Evolutionary conservation across 129 eudicot genomes (phyloP), one percentile per base, ranked within the genome.

Genomic region (Sambucus nigra): DNA sequence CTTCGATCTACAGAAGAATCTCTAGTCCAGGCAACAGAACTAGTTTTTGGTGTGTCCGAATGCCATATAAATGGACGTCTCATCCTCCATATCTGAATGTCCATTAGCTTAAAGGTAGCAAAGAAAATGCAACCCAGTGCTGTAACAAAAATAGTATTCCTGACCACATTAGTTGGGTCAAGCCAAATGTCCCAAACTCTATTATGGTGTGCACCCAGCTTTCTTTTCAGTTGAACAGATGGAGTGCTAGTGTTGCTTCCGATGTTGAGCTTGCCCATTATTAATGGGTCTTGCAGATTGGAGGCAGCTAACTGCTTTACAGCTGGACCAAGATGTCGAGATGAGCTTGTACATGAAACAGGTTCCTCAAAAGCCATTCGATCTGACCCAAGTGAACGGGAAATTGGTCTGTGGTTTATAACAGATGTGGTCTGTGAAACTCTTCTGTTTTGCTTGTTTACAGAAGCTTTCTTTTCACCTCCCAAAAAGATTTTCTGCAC

Each of bases 291-390:
- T 33, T 63, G 89, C 68, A 79, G 61, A 67, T 82, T 73, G 14
- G 86, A 58, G 53, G 83, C 73, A 65, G 95, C 64, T 72, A 86
- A 74, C 76, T 74, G 86, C 77, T 82, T 76, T 17, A 72, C 95
- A 47, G 84, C 76, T 56, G 80, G 62, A 65, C 89, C 94, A 17
- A 79, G 80, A 62, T 72, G 83, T 35, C 62, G 69, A 25, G 92
- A 78, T 48, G 83, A 65, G 53, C 66, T 72, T 40, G 51, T 50
- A 46, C 33, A 18, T 5, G 75, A 68, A 70, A 70, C 49, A 28
- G 73, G 75, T 57, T 72, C 81, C 17, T 81, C 88, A 55, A 25
- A 64, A 49, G 72, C 63, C 67, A 70, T 78, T 55, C 66, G 76
- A 51, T 78, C 76, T 12, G 75, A 66, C 62, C 71, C 58, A 61